Conservation (phyloP, 345 rosid genomes). For the Pistacia atlantica region DNA sequence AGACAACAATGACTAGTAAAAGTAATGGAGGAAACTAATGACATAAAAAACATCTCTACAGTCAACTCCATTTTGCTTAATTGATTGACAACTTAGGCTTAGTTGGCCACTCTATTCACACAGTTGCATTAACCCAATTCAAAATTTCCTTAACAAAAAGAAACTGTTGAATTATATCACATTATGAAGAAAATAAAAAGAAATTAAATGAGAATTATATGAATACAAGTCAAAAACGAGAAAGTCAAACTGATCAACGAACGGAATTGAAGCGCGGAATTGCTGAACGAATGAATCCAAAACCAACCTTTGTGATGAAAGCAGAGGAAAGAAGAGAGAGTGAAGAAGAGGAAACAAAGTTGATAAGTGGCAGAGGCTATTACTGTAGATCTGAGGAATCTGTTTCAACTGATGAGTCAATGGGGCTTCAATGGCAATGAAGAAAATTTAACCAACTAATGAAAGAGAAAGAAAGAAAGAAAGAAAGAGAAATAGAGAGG, state of each 20-base stretch:
- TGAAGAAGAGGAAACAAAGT: constrained; percentile 22
- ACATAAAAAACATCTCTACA: not conserved
- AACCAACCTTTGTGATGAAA: constrained; percentile 3
- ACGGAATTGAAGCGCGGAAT: not conserved
- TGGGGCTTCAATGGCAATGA: constrained; percentile 38
- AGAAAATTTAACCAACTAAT: constrained; percentile 22
- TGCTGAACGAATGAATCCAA: constrained; percentile 14
- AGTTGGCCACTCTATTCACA: not conserved
- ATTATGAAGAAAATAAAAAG: constrained; percentile 7
- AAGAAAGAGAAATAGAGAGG: constrained; percentile 22
- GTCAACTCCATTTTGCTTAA: not conserved
- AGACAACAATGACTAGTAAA: not conserved
- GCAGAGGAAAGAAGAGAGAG: constrained; percentile 15
- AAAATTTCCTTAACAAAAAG: not conserved
- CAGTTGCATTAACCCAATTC: not conserved
- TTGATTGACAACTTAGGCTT: not conserved
- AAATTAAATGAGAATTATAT: constrained; percentile 10
- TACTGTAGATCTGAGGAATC: constrained; percentile 57
- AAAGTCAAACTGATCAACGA: constrained; percentile 8
- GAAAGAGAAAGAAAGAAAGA: constrained; percentile 9
- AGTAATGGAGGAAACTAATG: not conserved
- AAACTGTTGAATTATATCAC: not conserved
- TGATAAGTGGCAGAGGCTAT: constrained; percentile 23
- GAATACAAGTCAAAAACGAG: not conserved
- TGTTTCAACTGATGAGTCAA: constrained; percentile 40